phyloP scores from a whole-genome alignment of 179 eudicot genomes.

The Corrigiola litoralis region DNA sequence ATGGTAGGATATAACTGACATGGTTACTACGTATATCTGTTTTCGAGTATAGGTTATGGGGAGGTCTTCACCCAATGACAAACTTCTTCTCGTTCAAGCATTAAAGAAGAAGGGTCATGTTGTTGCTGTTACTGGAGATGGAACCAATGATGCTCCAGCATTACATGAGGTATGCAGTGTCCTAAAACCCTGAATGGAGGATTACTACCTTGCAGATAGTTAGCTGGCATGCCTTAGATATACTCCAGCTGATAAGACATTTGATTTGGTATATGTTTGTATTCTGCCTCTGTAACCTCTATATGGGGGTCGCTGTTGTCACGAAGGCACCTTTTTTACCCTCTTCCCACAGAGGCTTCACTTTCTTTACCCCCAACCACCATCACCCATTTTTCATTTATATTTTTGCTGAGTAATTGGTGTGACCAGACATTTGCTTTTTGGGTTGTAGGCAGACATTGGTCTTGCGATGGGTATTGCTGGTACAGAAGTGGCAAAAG shows the following conservation, averaged over 20 bases:
- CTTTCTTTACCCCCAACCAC: too few relatives aligned
- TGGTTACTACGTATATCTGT: neutral
- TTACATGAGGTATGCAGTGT: constrained; percentile 61
- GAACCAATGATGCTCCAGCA: constrained; percentile 98
- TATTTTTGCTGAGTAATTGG: neutral
- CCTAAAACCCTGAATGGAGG: constrained; percentile 7
- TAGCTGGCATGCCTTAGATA: too few relatives aligned
- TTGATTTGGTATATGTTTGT: too few relatives aligned
- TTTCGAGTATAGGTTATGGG: constrained; percentile 72
- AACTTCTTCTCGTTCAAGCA: constrained; percentile 89
- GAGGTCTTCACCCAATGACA: constrained; percentile 92
- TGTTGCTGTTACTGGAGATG: constrained; percentile 98
- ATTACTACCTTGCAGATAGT: too few relatives aligned
- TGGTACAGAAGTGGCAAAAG: constrained; percentile 95
- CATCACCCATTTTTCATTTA: neutral
- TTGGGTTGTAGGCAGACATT: constrained; percentile 65
- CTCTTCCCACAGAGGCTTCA: too few relatives aligned
- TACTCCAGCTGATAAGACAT: too few relatives aligned
- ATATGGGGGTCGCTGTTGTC: too few relatives aligned
- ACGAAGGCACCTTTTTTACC: too few relatives aligned
- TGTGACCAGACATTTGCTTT: neutral
- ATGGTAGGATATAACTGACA: neutral
- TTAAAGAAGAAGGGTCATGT: constrained; percentile 80
- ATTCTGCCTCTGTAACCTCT: too few relatives aligned
- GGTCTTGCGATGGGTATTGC: constrained; percentile 95